A percentile compares a stretch with the other conserved stretches of the same genome.
These are phyloP conservation scores for Alternaria metachromatica DNA, from an alignment of 2,329 filamentous ascomycete species.

Conservation along the genomic window DNA sequence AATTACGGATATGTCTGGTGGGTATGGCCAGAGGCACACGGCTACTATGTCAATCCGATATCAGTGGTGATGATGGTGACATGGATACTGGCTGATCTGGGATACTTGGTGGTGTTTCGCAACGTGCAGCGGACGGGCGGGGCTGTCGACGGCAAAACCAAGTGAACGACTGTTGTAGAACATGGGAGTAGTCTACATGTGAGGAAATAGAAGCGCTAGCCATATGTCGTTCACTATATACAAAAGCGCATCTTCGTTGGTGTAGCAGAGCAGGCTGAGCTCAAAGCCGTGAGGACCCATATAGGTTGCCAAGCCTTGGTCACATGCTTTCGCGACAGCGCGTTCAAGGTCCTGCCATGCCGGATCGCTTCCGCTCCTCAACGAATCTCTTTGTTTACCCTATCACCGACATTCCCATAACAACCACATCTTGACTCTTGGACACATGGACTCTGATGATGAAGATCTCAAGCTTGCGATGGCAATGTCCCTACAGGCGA, in stretches of 20 bases:
- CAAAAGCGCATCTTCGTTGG: not conserved
- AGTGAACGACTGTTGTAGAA: not conserved
- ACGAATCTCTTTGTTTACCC: not conserved
- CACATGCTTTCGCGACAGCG: constrained; percentile 35
- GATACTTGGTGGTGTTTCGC: constrained; percentile 55
- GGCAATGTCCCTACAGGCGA: constrained; percentile 37
- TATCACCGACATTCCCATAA: not conserved
- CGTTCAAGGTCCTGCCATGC: not conserved
- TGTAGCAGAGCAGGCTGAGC: not conserved
- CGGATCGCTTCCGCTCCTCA: not conserved
- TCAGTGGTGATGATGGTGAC: constrained; percentile 53
- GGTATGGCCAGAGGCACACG: constrained; percentile 58
- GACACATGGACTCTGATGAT: constrained; percentile 37
- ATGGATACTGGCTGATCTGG: constrained; percentile 52
- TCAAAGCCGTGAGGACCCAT: not conserved
- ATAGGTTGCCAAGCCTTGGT: not conserved
- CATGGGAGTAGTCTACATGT: no score
- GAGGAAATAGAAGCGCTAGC: no score
- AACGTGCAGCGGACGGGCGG: constrained; percentile 9
- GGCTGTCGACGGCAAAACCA: not conserved
- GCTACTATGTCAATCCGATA: constrained; percentile 55
- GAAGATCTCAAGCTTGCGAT: constrained; percentile 38
- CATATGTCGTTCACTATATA: no score
- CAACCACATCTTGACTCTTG: not conserved
- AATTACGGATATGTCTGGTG: constrained; percentile 62